Evolutionary conservation across 1,284 basidiomycete species (phyloP).

Genomic region (Golubevia pallescens): DNA sequence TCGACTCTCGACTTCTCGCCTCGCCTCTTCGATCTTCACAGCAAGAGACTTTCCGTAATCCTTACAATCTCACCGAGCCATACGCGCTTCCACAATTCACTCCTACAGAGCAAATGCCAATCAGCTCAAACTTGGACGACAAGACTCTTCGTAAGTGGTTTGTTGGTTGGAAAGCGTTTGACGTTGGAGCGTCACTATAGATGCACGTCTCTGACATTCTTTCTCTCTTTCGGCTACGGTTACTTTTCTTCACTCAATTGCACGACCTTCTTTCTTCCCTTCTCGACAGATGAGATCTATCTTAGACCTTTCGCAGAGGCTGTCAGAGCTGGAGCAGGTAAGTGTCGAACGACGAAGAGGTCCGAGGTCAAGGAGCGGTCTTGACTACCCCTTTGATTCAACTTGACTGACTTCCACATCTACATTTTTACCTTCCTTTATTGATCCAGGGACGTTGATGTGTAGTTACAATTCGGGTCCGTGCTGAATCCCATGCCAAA

Average conservation of each 20-base stretch:
- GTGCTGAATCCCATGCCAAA: too few species aligned
- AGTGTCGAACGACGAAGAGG: too few species aligned
- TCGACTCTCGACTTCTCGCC: too few species aligned
- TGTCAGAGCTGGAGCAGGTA: constrained; percentile 34
- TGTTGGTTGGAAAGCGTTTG: too few species aligned
- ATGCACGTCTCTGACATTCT: too few species aligned
- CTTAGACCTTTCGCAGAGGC: constrained; percentile 39
- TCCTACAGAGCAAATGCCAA: constrained; percentile 14
- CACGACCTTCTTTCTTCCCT: constrained; percentile 10
- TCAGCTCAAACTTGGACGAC: constrained; percentile 33
- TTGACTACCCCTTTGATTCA: too few species aligned
- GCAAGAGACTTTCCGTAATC: constrained; percentile 47
- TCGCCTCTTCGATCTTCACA: constrained; percentile 10
- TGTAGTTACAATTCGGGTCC: constrained; percentile 45
- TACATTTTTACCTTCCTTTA: too few species aligned
- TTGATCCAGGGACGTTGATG: constrained; percentile 44
- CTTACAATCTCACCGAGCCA: constrained; percentile 1
- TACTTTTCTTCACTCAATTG: too few species aligned
- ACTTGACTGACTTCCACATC: too few species aligned
- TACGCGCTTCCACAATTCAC: background rate
- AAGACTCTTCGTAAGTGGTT: constrained; percentile 46
- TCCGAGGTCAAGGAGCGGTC: too few species aligned
- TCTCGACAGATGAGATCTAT: constrained; percentile 10
- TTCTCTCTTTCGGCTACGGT: too few species aligned
- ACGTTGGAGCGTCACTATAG: too few species aligned